Conservation (phyloP, 2,329 filamentous ascomycete genomes). For the Knoxdaviesia proteae region DNA sequence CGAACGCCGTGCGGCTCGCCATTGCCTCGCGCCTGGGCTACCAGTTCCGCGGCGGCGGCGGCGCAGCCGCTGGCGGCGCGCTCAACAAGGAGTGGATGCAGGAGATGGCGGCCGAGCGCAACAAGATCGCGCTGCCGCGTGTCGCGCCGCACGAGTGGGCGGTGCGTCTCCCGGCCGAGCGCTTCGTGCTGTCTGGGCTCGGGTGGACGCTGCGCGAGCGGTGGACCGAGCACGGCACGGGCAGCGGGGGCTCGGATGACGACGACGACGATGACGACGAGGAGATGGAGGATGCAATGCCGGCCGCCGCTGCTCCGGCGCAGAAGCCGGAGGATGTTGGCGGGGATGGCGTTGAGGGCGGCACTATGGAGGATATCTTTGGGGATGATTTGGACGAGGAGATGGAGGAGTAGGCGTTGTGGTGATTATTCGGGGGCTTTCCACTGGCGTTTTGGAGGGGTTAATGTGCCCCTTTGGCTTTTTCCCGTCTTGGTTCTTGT, state of each 20-base stretch:
- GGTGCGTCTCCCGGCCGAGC: slow-evolving; percentile 42
- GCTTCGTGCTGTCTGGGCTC: slow-evolving; percentile 45
- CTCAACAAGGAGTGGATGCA: slow-evolving; percentile 56
- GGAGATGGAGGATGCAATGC: slow-evolving; percentile 22
- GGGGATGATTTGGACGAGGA: slow-evolving; percentile 34
- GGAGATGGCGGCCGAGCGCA: slow-evolving; percentile 51
- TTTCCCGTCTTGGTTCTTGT: too few relatives aligned
- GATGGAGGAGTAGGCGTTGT: slow-evolving; percentile 18
- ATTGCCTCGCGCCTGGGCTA: slow-evolving; percentile 47
- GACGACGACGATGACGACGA: slow-evolving; percentile 19
- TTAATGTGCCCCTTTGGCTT: too few relatives aligned
- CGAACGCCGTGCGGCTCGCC: slow-evolving; percentile 51
- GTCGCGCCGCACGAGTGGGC: slow-evolving; percentile 47
- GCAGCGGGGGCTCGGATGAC: slow-evolving; percentile 18
- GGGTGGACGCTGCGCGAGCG: slow-evolving; percentile 42
- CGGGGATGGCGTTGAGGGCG: slow-evolving; percentile 25
- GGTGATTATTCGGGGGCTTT: too few relatives aligned
- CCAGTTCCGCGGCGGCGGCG: slow-evolving; percentile 39
- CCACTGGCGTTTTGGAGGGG: too few relatives aligned
- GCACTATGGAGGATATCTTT: slow-evolving; percentile 33
- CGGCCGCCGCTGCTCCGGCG: slow-evolving; percentile 17
- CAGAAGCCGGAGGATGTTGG: slow-evolving; percentile 20
- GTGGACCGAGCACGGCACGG: slow-evolving; percentile 26
- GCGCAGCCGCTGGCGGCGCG: slow-evolving; percentile 20
- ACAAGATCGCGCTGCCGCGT: slow-evolving; percentile 42